A percentile compares a stretch with the other conserved stretches of the same genome.
These are phyloP conservation scores for Hebeloma cylindrosporum DNA, from an alignment of 768 basidiomycete species.

Conservation along the genomic window DNA sequence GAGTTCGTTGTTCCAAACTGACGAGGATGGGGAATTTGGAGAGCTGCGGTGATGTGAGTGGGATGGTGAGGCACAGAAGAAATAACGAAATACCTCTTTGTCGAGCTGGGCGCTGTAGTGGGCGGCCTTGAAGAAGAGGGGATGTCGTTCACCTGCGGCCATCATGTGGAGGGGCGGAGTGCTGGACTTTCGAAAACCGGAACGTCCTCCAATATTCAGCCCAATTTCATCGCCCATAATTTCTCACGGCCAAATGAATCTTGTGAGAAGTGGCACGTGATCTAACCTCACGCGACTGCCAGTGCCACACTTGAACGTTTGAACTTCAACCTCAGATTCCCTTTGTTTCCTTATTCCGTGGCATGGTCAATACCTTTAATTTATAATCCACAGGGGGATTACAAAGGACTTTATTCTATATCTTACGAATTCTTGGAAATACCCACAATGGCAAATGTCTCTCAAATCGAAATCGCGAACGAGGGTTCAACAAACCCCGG, in stretches of 20 bases:
- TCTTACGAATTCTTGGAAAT: background rate
- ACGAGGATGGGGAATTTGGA: conserved; percentile 83
- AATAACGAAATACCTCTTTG: conserved; percentile 73
- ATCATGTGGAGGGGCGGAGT: conserved; percentile 39
- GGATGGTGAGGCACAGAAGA: conserved; percentile 10
- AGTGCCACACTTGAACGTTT: no score
- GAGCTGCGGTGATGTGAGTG: conserved; percentile 50
- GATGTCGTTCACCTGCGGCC: conserved; percentile 87
- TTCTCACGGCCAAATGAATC: no score
- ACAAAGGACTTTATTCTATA: background rate
- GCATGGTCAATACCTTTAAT: background rate
- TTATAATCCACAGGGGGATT: background rate
- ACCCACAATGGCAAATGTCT: background rate
- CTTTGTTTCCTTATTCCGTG: background rate
- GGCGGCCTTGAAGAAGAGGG: conserved; percentile 72
- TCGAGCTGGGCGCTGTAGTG: conserved; percentile 87
- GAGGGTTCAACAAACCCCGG: background rate
- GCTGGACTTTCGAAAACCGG: conserved; percentile 22
- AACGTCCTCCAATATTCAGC: no score
- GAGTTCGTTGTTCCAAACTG: conserved; percentile 83
- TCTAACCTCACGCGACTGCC: no score
- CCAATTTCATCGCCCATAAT: no score
- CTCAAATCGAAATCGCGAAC: background rate
- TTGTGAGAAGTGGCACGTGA: no score
- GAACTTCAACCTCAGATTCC: conserved; percentile 1